These are phyloP conservation scores for Neurospora sp. DNA, from an alignment of 495 filamentous ascomycete genomes.

Conservation along the genomic window DNA sequence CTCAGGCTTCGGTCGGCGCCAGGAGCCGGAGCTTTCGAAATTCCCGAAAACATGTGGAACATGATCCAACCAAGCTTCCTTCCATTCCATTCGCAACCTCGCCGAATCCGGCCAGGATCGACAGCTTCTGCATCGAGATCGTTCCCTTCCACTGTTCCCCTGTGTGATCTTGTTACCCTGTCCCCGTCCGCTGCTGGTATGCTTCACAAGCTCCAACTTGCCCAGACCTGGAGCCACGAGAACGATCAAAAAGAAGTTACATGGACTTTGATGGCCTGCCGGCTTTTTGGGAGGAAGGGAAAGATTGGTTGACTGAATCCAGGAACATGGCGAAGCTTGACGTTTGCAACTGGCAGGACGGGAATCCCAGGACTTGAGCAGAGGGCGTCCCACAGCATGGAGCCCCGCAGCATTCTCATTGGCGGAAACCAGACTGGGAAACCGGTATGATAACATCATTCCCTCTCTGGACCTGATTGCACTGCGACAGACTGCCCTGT, in stretches of 20 bases:
- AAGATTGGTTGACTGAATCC: neutral
- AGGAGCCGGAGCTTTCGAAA: neutral
- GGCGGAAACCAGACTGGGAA: conserved; percentile 6
- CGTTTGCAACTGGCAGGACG: neutral
- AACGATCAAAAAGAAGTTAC: neutral
- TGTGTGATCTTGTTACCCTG: neutral
- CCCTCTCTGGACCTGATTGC: conserved; percentile 3
- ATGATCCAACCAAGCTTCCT: neutral
- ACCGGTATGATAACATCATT: conserved; percentile 24
- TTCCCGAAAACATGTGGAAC: neutral
- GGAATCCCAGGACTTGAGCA: neutral
- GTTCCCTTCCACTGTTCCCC: neutral
- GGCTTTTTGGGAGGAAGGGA: neutral
- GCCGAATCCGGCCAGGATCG: neutral
- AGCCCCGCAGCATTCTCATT: conserved; percentile 5
- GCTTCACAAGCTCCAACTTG: too few relatives aligned
- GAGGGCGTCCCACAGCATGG: too few relatives aligned
- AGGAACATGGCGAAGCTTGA: neutral
- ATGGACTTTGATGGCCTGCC: neutral
- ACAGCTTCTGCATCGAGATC: neutral
- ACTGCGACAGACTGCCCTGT: conserved; percentile 1
- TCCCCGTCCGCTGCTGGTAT: neutral
- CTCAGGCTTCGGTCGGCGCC: neutral
- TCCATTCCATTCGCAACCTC: neutral
- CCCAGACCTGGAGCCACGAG: too few relatives aligned